These are phyloP conservation scores for Prunus mume DNA, from an alignment of 306 rosid species.

Conservation along the genomic window DNA sequence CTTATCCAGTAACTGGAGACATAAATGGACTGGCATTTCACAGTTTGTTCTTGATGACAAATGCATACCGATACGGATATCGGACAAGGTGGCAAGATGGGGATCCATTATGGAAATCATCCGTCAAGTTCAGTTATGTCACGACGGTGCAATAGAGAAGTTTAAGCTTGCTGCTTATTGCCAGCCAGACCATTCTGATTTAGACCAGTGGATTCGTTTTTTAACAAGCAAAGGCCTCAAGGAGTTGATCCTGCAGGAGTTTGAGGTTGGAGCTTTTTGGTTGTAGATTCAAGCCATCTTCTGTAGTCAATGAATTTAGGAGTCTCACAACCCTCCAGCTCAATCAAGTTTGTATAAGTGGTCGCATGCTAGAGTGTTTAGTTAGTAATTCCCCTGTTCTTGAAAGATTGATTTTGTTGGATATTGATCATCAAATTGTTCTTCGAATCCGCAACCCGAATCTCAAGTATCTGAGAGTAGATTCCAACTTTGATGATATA, in stretches of 20 bases:
- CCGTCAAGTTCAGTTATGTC: constrained; percentile 14
- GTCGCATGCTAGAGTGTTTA: constrained; percentile 3
- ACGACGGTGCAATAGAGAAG: constrained; percentile 21
- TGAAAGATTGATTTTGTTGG: constrained; percentile 24
- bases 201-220: constrained; percentile 23
- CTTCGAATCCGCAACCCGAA: constrained; percentile 17
- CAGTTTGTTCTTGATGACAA: constrained; percentile 24
- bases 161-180: constrained; percentile 29
- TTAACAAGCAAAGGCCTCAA: constrained; percentile 19
- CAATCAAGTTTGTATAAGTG: background rate
- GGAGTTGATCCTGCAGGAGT: constrained; percentile 25
- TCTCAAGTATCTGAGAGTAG: constrained; percentile 26
- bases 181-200: constrained; percentile 13
- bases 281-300: constrained; percentile 16
- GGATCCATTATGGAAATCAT: constrained; percentile 11
- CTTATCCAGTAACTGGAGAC: constrained; percentile 28
- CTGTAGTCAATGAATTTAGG: constrained; percentile 11
- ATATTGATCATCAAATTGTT: background rate
- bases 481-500: constrained; percentile 16
- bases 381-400: constrained; percentile 20
- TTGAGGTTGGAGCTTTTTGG: constrained; percentile 23
- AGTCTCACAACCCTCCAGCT: constrained; percentile 21
- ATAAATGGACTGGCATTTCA: constrained; percentile 27
- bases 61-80: constrained; percentile 4
- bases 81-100: constrained; percentile 27